Percentiles rank a stretch among this genome's conserved stretches.
phyloP scores from a whole-genome alignment of 768 basidiomycete genomes.

The Amyloporia xantha region DNA sequence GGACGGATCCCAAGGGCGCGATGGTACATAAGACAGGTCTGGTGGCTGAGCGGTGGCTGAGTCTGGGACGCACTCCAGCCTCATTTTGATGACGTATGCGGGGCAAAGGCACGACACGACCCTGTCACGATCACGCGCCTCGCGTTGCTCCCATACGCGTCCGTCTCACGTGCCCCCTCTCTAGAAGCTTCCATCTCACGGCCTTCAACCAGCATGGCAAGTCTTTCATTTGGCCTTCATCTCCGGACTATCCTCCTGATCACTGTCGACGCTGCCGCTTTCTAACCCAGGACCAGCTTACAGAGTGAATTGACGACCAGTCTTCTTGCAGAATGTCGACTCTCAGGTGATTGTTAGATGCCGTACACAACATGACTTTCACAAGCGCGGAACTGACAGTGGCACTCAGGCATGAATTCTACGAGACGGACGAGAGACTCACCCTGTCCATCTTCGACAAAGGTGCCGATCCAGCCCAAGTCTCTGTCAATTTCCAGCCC shows the following conservation, averaged over 20 bases:
- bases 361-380: no score
- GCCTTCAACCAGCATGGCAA: neutral
- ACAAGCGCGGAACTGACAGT: no score
- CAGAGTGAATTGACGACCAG: no score
- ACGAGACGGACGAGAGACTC: slow-evolving; percentile 75
- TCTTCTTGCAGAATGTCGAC: no score
- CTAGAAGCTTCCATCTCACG: slow-evolving; percentile 3
- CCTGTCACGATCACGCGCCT: slow-evolving; percentile 1
- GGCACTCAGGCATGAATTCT: slow-evolving; percentile 73
- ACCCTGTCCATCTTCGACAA: slow-evolving; percentile 75
- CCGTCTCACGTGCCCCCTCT: slow-evolving; percentile 2
- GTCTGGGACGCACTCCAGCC: neutral
- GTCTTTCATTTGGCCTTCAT: no score
- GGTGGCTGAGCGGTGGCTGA: neutral
- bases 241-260: no score
- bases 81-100: slow-evolving; percentile 2
- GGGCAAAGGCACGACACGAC: neutral
- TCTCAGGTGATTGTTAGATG: no score
- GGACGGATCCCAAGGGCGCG: neutral
- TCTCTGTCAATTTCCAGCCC: slow-evolving; percentile 57
- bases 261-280: no score
- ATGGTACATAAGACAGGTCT: neutral
- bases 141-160: slow-evolving; percentile 1
- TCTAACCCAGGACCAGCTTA: no score
- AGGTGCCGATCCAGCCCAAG: slow-evolving; percentile 58